Evolutionary conservation across 78 protist species (phyloP), one percentile per base, ranked within the genome.

Genomic region (Dictyostelium brefeldianum): DNA sequence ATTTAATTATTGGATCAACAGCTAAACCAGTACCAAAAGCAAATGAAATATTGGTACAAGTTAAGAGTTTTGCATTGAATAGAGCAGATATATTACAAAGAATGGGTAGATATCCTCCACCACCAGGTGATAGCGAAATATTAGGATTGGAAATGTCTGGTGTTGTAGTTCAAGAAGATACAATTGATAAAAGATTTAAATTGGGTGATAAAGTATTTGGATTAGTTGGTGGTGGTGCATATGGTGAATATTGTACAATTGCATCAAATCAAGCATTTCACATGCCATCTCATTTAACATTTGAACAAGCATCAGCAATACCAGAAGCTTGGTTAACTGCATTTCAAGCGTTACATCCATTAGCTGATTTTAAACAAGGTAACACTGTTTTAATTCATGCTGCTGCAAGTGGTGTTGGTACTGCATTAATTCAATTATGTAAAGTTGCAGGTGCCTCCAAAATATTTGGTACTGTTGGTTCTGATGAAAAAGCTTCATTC

Each of bases 311-410:
- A 7, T 93, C 96, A 17, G 95, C 97, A 15, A 51, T 96, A 9
- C 96, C 96, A 18, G 98, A 95, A 53, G 96, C 94, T 9, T 96
- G 91, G 90, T 78, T 96, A 27, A 96, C 98, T 43, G 98, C 98
- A 27, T 95, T 59, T 70, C 96, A 92, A 43, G 59, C 80, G 41
- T 78, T 96, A 74, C 59, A 80, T 53, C 78, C 47, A 17, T 51
- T 82, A 12, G 97, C 90, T 0, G 20, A 83, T 17, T 78, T 64
- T 22, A 8, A 78, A 57, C 47, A 20, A 0, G 90, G 90, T 4
- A 57, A 95, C 29, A 57, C 47, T 12, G 96, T 95, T 1, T 54
- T 96, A 56, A 81, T 95, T 14, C 97, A 95, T 87, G 97, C 97
- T 4, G 97, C 94, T 41, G 97, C 96, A 5, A 47, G 90, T 29